These are phyloP conservation scores for Thalassiosira oceanica DNA, from an alignment of 352 stramenopile genomes.

Conservation along the genomic window DNA sequence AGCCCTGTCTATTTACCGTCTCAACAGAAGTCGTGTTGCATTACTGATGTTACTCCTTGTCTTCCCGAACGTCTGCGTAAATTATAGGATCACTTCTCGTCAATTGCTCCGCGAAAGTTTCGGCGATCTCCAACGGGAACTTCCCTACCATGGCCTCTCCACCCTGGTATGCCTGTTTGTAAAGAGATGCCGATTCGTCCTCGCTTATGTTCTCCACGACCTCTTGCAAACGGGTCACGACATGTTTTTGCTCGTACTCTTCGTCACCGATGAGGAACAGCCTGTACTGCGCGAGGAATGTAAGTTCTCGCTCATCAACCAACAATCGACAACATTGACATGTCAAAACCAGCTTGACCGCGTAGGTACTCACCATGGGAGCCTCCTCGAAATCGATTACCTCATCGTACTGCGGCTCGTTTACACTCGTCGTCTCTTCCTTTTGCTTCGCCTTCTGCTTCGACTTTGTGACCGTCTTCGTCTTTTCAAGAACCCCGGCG, in stretches of 20 bases:
- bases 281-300: too few species aligned
- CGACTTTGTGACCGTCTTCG: conserved; percentile 56
- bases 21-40: too few species aligned
- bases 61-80: conserved; percentile 79
- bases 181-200: conserved; percentile 63
- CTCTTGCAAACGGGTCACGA: conserved; percentile 69
- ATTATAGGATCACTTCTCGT: conserved; percentile 82
- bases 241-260: conserved; percentile 79
- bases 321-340: too few species aligned
- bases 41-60: conserved; percentile 47
- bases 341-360: too few species aligned
- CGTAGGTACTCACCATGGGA: too few species aligned
- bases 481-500: conserved; percentile 57
- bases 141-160: conserved; percentile 82
- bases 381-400: conserved; percentile 79
- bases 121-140: conserved; percentile 78
- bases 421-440: conserved; percentile 45
- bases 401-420: conserved; percentile 48
- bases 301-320: too few species aligned
- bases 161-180: conserved; percentile 67
- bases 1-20: too few species aligned
- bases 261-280: conserved; percentile 82
- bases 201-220: conserved; percentile 75
- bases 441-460: conserved; percentile 59
- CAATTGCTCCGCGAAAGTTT: conserved; percentile 83